Base-by-base conservation (phyloP, 2,329 filamentous ascomycete species). In the Rhynchosporium secalis region DNA sequence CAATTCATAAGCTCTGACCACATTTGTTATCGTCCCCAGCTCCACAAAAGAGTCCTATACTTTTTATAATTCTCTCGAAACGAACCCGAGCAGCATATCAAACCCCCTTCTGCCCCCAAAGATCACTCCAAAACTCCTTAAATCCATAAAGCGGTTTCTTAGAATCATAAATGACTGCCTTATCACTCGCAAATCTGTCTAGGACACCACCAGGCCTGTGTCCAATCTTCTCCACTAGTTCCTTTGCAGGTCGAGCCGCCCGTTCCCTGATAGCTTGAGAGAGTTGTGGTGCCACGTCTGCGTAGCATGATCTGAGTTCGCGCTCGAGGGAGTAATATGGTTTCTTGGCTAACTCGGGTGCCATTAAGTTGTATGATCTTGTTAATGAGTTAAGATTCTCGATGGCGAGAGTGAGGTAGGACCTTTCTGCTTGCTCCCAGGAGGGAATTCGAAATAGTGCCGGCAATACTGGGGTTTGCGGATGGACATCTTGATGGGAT, bases 331-430 rank as follows among this genome's bases (percentile, higher is more conserved):
- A 87, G 72, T 92, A 92, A 75, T 98, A 98, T 0, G 94, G 91
- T 75, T 96, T 96, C 77, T 95, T 96, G 2, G 94, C 93, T 1
- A 96, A 81, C 60, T 92, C 88, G 0, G 95, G 95, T 0, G 95
- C 94, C 86, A 96, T 94, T 3, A 98, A 84, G 71, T 98, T 98
- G 79, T 99, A 99, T 13, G 90, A 90, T 31, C 95, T 85, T 7
- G 92, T 89, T 55, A 96, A 81, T 36, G 78, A 76, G 76, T 98
- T 98, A 61, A 98, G 84, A 61, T 91, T 86, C 52, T 84, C 82
- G 67, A 99, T 83, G 4, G 91, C 85, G 4, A 95, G 82, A 45
- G 83, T 84, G 73, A 93, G 86, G 76, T 96, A 98, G 6, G 87
- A 80, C 3, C 78, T 77, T 75, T 98, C 92, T 5, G 84, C 82